These are phyloP conservation scores for Blumeriella jaapii DNA, from an alignment of 2,329 filamentous ascomycete species.

Conservation along the genomic window DNA sequence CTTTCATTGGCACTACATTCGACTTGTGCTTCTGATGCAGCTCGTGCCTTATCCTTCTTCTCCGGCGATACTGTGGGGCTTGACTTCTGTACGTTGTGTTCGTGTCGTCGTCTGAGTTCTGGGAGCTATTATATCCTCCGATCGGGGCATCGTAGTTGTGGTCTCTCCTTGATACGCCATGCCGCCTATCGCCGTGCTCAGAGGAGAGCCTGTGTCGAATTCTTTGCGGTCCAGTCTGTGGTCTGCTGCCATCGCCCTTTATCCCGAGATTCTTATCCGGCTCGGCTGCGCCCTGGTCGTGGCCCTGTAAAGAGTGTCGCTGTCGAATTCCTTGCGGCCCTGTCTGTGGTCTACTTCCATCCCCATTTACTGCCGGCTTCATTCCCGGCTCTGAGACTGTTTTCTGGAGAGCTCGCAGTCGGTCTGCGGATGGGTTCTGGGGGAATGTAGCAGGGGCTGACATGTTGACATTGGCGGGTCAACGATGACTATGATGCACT, in stretches of 20 bases:
- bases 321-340: too few relatives aligned
- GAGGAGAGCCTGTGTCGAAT: neutral
- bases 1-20: constrained; percentile 3
- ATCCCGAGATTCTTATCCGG: too few relatives aligned
- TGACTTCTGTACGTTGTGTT: constrained; percentile 1
- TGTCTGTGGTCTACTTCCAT: too few relatives aligned
- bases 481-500: too few relatives aligned
- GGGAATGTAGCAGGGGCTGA: neutral
- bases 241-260: too few relatives aligned
- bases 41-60: constrained; percentile 1
- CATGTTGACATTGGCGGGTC: neutral
- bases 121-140: constrained; percentile 1
- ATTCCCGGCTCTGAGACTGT: neutral
- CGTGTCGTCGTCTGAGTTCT: constrained; percentile 1
- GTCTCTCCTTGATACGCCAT: constrained; percentile 2
- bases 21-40: constrained; percentile 6
- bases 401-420: neutral
- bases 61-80: neutral
- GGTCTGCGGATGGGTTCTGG: neutral
- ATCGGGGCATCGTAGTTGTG: constrained; percentile 2
- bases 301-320: too few relatives aligned
- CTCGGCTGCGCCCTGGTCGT: too few relatives aligned
- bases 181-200: constrained; percentile 1
- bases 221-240: neutral
- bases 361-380: neutral